phyloP scores from a whole-genome alignment of 345 rosid genomes.

The Gossypium anomalum region DNA sequence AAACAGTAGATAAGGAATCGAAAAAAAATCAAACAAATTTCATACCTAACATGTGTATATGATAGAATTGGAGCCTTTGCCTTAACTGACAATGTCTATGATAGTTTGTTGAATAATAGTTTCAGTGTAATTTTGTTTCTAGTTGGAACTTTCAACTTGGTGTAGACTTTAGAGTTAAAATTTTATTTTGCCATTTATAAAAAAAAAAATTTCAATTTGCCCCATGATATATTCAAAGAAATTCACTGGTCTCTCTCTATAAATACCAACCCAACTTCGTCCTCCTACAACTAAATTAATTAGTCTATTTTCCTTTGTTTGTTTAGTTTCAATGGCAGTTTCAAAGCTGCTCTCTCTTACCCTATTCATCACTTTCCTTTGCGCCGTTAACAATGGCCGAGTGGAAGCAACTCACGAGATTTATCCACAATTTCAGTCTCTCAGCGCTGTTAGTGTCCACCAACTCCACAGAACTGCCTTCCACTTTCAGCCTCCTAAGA shows the following conservation, averaged over 20 bases:
- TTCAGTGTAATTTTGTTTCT: no score
- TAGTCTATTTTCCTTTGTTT: background rate
- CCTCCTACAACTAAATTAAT: background rate
- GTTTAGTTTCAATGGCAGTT: background rate
- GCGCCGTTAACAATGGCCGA: conserved; percentile 5
- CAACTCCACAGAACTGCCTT: conserved; percentile 54
- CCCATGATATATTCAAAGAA: background rate
- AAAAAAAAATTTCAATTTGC: no score
- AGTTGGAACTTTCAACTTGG: no score
- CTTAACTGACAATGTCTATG: no score
- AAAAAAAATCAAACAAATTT: no score
- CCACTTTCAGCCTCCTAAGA: conserved; percentile 78
- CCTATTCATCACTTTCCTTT: conserved; percentile 1
- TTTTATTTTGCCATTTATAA: no score
- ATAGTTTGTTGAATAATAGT: no score
- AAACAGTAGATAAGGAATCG: no score
- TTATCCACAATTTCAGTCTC: conserved; percentile 40
- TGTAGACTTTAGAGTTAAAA: no score
- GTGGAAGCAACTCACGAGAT: conserved; percentile 49
- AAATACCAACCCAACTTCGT: conserved; percentile 8
- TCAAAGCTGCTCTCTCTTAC: background rate
- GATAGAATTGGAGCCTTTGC: no score
- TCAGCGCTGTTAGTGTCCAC: conserved; percentile 26
- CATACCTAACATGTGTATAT: no score
- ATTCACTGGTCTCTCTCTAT: background rate